Base-by-base conservation (phyloP, 169 alveolate genomes). In the Plasmodium vivax region DNA sequence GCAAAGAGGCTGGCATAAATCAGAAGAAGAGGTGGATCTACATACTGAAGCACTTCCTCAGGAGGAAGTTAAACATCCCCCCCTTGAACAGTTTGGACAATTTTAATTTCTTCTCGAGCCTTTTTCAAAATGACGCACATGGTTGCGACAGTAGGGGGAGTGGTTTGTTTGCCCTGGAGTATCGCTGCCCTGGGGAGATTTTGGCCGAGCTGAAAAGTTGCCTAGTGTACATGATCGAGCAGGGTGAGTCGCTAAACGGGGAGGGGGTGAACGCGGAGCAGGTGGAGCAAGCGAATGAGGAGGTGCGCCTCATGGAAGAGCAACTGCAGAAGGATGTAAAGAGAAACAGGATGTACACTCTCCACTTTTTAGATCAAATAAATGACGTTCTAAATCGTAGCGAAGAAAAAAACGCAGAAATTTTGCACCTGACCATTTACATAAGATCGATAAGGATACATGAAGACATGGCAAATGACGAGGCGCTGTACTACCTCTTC, bases 1-100 rank as follows among this genome's bases (percentile, higher is more conserved):
- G 95, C 23, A 5, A n/a, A 62, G 77, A 92, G 47, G 95, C 95
- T 1, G 83, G 51, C 56, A 54, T 73, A 34, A 82, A 82, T 92
- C 95, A 92, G 79, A 92, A 92, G 62, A 92, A 92, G 62, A 92
- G 95, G 51, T 92, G 95, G 95, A 72, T 82, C 8, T 92, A 92
- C 58, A 92, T 92, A 72, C 58, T 92, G 23, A 92, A 92, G 56
- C 95, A 92, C 43, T 92, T 92, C 47, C 34, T 92, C n/a, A 58
- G 36, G 10, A 92, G 82, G 30, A 92, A 92, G 47, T 47, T 92
- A 72, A 71, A 92, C 32, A 82, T 92, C 4, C 74, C 95, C n/a
- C 1, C 77, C 8, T 47, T 92, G 47, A 27, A 82, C 3, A 62
- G 82, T 16, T 82, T 92, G 16, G 83, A 71, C 41, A 82, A 68